These are phyloP conservation scores for Actinomortierella wolfii DNA, from an alignment of 371 early-diverging fungal genomes.

Conservation along the genomic window DNA sequence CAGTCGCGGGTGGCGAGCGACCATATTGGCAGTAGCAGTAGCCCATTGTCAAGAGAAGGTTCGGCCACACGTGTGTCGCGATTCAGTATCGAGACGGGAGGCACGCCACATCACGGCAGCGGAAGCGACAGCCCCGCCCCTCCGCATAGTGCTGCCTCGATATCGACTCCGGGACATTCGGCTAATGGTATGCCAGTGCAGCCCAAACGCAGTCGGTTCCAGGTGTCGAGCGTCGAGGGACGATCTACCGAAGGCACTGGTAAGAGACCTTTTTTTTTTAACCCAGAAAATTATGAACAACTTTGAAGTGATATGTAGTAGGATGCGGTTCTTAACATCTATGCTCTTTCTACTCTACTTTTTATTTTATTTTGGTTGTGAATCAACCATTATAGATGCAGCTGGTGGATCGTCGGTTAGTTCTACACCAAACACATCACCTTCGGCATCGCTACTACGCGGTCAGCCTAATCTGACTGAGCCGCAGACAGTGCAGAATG, in stretches of 20 bases:
- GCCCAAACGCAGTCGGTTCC: conserved; percentile 41
- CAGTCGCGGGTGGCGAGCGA: conserved; percentile 23
- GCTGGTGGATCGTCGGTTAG: conserved; percentile 12
- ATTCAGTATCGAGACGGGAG: conserved; percentile 26
- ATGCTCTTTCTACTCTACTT: background rate
- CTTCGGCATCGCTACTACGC: conserved; percentile 29
- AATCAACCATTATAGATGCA: background rate
- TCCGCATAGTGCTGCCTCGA: background rate
- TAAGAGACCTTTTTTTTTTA: background rate
- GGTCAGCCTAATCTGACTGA: conserved; percentile 30
- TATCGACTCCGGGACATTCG: conserved; percentile 1
- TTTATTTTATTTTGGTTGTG: background rate
- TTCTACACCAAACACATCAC: conserved; percentile 38
- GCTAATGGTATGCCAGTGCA: conserved; percentile 2
- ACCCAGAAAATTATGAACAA: background rate
- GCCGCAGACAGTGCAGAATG: conserved; percentile 14
- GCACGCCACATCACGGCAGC: background rate
- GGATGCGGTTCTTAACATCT: background rate
- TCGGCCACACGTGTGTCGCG: conserved; percentile 25
- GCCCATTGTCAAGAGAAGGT: conserved; percentile 15
- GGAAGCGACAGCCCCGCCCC: background rate
- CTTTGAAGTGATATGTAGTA: no score
- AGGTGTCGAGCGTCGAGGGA: conserved; percentile 40
- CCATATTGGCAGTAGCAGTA: background rate
- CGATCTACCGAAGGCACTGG: background rate